These are phyloP conservation scores for Rhizodiscina lignyota DNA, from an alignment of 495 filamentous ascomycete species.

Conservation along the genomic window DNA sequence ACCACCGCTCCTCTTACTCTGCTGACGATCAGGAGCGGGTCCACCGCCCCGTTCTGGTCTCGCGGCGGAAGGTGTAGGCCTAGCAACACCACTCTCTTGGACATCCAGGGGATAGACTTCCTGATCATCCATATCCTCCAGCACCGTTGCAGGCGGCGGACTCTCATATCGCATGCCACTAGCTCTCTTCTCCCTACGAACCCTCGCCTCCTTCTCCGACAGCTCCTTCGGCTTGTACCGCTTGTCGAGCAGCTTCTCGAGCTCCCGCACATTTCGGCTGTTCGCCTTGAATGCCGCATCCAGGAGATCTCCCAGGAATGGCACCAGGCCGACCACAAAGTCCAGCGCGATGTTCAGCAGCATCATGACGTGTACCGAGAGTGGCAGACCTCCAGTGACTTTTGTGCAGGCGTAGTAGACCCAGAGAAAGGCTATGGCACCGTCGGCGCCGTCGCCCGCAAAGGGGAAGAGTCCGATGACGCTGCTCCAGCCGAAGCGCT, in stretches of 20 bases:
- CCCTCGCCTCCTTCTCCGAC: too few relatives aligned
- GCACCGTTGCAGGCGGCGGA: too few relatives aligned
- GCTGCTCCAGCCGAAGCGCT: slow-evolving; percentile 68
- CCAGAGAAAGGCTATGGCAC: slow-evolving; percentile 47
- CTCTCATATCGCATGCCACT: too few relatives aligned
- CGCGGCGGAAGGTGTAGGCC: too few relatives aligned
- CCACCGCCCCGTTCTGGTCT: too few relatives aligned
- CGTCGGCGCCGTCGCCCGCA: slow-evolving; percentile 58
- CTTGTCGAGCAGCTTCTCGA: slow-evolving; percentile 20
- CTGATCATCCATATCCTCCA: too few relatives aligned
- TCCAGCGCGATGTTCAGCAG: slow-evolving; percentile 60
- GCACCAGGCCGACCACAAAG: slow-evolving; percentile 66
- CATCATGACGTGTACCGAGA: slow-evolving; percentile 44
- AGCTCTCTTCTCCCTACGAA: too few relatives aligned
- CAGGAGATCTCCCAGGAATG: slow-evolving; percentile 68
- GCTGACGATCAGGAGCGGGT: too few relatives aligned
- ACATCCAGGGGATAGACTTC: too few relatives aligned
- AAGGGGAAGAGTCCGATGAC: slow-evolving; percentile 68
- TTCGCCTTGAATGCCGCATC: slow-evolving; percentile 37
- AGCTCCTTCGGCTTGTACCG: slow-evolving; percentile 22
- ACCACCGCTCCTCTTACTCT: too few relatives aligned
- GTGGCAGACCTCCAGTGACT: slow-evolving; percentile 55
- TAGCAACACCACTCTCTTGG: too few relatives aligned
- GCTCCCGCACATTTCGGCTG: slow-evolving; percentile 16
- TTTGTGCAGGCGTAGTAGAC: slow-evolving; percentile 48